Evolutionary conservation across 116 monocot species (phyloP).

Genomic region (Zostera marina): DNA sequence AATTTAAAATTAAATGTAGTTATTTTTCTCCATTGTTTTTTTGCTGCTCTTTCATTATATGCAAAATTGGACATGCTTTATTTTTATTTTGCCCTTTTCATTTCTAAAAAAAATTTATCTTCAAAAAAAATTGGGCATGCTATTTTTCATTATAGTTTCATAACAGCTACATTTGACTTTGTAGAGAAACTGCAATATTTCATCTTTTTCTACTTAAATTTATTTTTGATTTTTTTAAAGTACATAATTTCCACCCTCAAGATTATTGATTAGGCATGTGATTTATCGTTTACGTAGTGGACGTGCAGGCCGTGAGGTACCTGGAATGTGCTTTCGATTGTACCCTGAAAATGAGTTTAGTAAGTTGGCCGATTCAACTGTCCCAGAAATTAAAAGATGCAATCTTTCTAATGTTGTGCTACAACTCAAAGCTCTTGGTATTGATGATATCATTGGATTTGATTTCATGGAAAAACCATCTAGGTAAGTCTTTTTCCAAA

Average conservation of each 20-base stretch:
- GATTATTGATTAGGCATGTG: constrained; percentile 4
- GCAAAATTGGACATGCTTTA: too few species aligned
- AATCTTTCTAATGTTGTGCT: constrained; percentile 89
- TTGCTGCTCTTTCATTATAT: too few species aligned
- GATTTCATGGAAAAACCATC: constrained; percentile 94
- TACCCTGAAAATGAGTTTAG: constrained; percentile 79
- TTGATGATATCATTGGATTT: constrained; percentile 90
- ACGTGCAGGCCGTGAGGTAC: constrained; percentile 86
- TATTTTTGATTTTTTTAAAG: not conserved
- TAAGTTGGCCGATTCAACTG: constrained; percentile 63
- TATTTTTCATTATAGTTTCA: too few species aligned
- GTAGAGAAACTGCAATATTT: too few species aligned
- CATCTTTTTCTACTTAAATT: too few species aligned
- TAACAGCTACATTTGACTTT: too few species aligned
- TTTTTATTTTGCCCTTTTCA: too few species aligned
- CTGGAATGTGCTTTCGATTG: constrained; percentile 82
- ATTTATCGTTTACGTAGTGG: constrained; percentile 67
- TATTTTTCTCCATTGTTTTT: too few species aligned
- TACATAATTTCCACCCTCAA: not conserved
- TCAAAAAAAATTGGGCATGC: too few species aligned
- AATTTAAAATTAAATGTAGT: too few species aligned
- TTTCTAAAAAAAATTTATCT: too few species aligned
- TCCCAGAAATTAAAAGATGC: constrained; percentile 92
- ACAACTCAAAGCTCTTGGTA: constrained; percentile 83
- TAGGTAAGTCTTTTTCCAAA: constrained; percentile 21